Evolutionary conservation across 306 rosid genomes (phyloP).

Genomic region (Vigna angularis): DNA sequence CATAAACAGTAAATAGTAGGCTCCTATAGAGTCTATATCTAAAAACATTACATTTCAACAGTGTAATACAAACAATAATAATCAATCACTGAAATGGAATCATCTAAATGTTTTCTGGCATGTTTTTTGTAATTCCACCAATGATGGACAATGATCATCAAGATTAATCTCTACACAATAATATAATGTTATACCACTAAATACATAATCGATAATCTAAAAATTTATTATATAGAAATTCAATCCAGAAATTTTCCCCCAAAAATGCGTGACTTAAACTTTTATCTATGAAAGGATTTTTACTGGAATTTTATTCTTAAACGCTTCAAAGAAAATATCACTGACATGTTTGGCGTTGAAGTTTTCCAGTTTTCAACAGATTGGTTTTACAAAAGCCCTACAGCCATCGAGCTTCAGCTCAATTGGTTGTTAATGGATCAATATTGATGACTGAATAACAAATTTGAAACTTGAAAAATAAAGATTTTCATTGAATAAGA

Average conservation of each 20-base stretch:
- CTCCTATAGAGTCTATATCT: no score
- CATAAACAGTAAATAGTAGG: no score
- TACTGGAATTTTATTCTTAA: background rate
- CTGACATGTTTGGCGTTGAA: background rate
- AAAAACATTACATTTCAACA: no score
- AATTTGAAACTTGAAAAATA: background rate
- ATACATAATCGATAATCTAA: background rate
- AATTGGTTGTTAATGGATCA: background rate
- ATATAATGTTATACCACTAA: background rate
- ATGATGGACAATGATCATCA: background rate
- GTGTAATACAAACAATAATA: background rate
- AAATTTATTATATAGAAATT: background rate
- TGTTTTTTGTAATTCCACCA: background rate
- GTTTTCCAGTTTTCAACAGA: background rate
- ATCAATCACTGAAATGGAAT: slow-evolving; percentile 22
- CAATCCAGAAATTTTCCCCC: background rate
- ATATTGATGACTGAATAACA: background rate
- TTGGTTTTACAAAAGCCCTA: background rate
- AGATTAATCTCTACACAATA: slow-evolving; percentile 8
- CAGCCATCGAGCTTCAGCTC: background rate
- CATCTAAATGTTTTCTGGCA: slow-evolving; percentile 1
- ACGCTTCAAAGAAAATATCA: background rate
- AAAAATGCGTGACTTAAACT: background rate
- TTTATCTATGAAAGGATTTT: background rate
- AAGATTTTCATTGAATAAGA: background rate